Conservation (phyloP, 73 alveolate genomes). For the Tetrahymena elliotti region DNA sequence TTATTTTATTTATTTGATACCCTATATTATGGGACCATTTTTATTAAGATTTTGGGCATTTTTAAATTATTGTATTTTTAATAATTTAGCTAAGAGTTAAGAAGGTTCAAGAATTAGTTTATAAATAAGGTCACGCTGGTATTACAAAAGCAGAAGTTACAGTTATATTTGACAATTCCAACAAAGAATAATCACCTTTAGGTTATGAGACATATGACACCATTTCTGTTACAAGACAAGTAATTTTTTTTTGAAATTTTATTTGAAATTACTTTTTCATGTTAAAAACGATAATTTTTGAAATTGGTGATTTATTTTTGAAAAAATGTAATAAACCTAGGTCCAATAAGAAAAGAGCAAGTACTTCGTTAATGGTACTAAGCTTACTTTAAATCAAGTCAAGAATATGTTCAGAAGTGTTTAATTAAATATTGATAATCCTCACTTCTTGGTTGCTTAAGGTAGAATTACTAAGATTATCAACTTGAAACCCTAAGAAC, state of each 20-base stretch:
- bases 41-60: not conserved
- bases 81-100: constrained; percentile 87
- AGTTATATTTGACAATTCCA: constrained; percentile 86
- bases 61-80: constrained; percentile 33
- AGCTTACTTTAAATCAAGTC: constrained; percentile 73
- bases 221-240: constrained; percentile 37
- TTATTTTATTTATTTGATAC: not conserved
- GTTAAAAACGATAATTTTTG: not conserved
- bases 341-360: constrained; percentile 68
- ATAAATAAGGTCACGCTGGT: constrained; percentile 97
- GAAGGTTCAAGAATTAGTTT: constrained; percentile 91
- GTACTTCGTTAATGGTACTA: constrained; percentile 81
- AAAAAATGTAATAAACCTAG: not conserved
- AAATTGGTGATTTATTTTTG: not conserved
- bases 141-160: constrained; percentile 98
- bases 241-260: not conserved
- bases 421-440: constrained; percentile 93
- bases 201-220: constrained; percentile 61
- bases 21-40: not conserved
- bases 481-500: constrained; percentile 92
- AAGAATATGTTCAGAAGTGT: constrained; percentile 77
- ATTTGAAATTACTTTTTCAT: not conserved
- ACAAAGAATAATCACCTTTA: constrained; percentile 66
- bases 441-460: constrained; percentile 98
- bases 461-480: constrained; percentile 97